Base-by-base conservation (phyloP, 345 rosid genomes). In the Sisymbrium altissimum region DNA sequence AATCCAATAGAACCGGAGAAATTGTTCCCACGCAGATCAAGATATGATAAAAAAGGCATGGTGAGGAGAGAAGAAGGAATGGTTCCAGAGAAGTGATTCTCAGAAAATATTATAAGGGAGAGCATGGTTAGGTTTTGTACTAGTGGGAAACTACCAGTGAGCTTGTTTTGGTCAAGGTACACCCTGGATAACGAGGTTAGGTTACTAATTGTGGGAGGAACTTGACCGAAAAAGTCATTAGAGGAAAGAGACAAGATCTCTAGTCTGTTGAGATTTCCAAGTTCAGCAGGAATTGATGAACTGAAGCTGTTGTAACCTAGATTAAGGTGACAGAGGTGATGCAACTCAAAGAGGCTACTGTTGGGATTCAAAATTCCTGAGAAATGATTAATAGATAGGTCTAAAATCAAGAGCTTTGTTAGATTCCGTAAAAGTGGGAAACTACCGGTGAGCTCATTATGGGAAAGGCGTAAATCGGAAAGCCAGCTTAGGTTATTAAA, bases 71-170 rank as follows among this genome's bases (percentile, higher is more conserved):
- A 69, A 50, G 55, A 57, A 18, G 64, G 43, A 9, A 69, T 56
- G 52, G 52, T 13, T 68, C 64, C 73, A 7, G 17, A 38, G n/a
- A 69, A 41, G 0, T 17, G 5, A 69, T 69, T 69, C 1, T 7
- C 0, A 1, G 0, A 7, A 30, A 69, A n/a, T 0, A 2, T 0
- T 59, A 59, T 0, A 3, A 0, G 0, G 0, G 52, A 35, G 6
- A 60, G 60, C 0, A 60, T 61, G 0, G 68, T 60, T 46, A 71
- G 60, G 15, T 71, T 71, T 7, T 23, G 38, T 2, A 71, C 60
- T 35, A 2, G 59, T 38, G 76, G 57, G 17, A 72, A 52, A 62
- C 54, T 62, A 61, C 77, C 23, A 1, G 15, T 44, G 41, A 73
- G 7, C 40, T 1, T 1, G 14, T 73, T 73, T 0, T 4, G 0